A percentile compares a stretch with the other conserved stretches of the same genome.
These are phyloP conservation scores for Bertia moriformis DNA, from an alignment of 2,329 filamentous ascomycete genomes.

Conservation along the genomic window DNA sequence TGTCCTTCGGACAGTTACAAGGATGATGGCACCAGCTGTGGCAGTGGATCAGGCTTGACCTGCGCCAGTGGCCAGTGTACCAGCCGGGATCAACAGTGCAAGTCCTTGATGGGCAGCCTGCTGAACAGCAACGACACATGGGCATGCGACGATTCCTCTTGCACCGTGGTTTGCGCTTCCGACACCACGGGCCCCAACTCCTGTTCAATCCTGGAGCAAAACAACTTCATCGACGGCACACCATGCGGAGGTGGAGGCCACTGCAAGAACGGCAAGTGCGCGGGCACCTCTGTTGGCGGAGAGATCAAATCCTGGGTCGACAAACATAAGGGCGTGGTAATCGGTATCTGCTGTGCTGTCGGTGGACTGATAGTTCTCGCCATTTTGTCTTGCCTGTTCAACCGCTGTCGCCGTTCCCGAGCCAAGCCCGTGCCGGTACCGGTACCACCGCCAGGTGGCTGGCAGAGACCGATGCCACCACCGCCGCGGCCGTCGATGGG, in stretches of 20 bases:
- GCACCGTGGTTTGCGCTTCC: constrained; percentile 34
- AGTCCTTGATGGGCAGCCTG: constrained; percentile 40
- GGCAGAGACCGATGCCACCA: not conserved
- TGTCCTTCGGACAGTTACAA: constrained; percentile 41
- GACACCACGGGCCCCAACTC: constrained; percentile 13
- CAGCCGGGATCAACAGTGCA: constrained; percentile 50
- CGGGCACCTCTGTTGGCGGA: constrained; percentile 35
- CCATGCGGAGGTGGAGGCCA: constrained; percentile 41
- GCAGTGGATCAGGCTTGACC: constrained; percentile 37
- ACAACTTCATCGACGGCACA: constrained; percentile 59
- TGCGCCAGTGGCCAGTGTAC: constrained; percentile 58
- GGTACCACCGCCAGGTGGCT: not conserved
- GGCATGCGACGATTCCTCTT: constrained; percentile 40
- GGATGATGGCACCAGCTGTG: constrained; percentile 25
- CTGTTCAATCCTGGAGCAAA: constrained; percentile 47
- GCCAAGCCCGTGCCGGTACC: not conserved
- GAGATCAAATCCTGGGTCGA: constrained; percentile 50
- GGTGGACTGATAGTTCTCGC: constrained; percentile 40
- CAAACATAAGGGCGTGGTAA: constrained; percentile 42
- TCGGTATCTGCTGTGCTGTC: constrained; percentile 39
- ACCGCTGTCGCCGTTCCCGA: constrained; percentile 15
- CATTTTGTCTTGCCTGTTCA: constrained; percentile 36
- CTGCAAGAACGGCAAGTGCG: constrained; percentile 45
- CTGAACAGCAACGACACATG: constrained; percentile 47
- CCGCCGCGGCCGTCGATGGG: not conserved